Evolutionary conservation across 306 rosid genomes (phyloP).

Genomic region (Quercus parvula): DNA sequence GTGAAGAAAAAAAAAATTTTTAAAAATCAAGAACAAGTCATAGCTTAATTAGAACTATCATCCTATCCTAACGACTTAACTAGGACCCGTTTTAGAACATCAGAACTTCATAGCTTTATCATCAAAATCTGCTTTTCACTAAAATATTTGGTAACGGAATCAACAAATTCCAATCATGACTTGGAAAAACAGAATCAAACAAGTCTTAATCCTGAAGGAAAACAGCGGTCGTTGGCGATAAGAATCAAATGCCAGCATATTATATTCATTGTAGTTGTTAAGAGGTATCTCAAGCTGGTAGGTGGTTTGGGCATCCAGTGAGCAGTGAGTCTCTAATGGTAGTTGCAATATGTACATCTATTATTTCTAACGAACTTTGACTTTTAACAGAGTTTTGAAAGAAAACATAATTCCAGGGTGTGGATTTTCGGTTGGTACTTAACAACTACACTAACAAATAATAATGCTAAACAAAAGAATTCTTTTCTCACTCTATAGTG

Average conservation of each 20-base stretch:
- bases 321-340: constrained; percentile 21
- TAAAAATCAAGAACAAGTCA: too few relatives aligned
- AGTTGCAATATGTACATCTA: constrained; percentile 15
- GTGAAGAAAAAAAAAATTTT: too few relatives aligned
- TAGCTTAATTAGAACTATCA: too few relatives aligned
- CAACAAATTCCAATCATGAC: neutral
- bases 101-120: too few relatives aligned
- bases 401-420: constrained; percentile 11
- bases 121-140: too few relatives aligned
- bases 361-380: constrained; percentile 30
- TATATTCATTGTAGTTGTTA: constrained; percentile 25
- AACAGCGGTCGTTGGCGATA: constrained; percentile 20
- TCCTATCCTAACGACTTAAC: too few relatives aligned
- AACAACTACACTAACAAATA: constrained; percentile 20
- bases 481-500: too few relatives aligned
- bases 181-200: neutral
- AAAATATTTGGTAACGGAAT: neutral
- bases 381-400: constrained; percentile 19
- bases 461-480: neutral
- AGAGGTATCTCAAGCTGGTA: neutral
- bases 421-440: constrained; percentile 19
- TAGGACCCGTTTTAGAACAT: too few relatives aligned
- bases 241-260: constrained; percentile 23
- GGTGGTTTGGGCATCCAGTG: constrained; percentile 3
- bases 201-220: constrained; percentile 15